Evolutionary conservation across 139 green algal genomes (phyloP).

Genomic region (Coelastrella sp.): DNA sequence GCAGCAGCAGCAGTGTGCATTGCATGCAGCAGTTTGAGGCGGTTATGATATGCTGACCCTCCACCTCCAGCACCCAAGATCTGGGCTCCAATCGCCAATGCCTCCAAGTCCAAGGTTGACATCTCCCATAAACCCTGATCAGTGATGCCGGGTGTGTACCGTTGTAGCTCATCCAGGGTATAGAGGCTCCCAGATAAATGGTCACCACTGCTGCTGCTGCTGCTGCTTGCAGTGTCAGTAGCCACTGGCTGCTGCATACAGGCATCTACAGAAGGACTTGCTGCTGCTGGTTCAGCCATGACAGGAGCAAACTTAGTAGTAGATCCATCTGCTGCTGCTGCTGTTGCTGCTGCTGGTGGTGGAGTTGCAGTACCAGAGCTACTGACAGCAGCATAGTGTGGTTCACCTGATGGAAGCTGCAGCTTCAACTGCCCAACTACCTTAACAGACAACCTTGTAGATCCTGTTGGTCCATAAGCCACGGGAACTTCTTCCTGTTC

Average conservation of each 20-base stretch:
- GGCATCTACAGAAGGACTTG: not conserved
- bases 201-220: not conserved
- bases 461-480: conserved; percentile 52
- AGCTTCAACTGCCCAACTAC: conserved; percentile 52
- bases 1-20: conserved; percentile 1
- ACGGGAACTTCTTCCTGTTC: conserved; percentile 55
- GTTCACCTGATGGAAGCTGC: not conserved
- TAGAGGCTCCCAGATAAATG: not conserved
- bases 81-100: conserved; percentile 48
- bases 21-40: conserved; percentile 51
- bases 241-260: not conserved
- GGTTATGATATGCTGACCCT: conserved; percentile 47
- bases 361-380: no score
- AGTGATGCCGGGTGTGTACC: conserved; percentile 1
- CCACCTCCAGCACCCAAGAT: conserved; percentile 59
- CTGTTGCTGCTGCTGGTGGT: not conserved
- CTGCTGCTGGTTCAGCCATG: no score
- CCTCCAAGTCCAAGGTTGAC: conserved; percentile 25
- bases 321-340: not conserved
- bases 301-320: no score
- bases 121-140: conserved; percentile 37
- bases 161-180: conserved; percentile 8
- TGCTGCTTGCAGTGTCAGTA: not conserved
- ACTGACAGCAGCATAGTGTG: no score
- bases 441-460: conserved; percentile 46